phyloP scores from a whole-genome alignment of 306 rosid genomes.

The Castanea crenata region DNA sequence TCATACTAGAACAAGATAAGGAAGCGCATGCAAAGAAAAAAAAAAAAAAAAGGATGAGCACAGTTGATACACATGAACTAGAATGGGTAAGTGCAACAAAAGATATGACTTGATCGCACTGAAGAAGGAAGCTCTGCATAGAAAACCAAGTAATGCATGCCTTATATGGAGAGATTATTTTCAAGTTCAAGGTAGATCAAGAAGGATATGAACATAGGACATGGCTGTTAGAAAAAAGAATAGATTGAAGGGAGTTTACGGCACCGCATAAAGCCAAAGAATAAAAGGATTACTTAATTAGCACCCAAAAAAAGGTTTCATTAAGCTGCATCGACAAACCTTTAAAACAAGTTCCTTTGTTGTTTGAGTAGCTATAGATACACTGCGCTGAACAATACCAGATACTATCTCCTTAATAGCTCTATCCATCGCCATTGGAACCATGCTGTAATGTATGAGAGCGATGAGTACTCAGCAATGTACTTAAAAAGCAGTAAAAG shows the following conservation, averaged over 20 bases:
- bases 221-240: not conserved
- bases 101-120: not conserved
- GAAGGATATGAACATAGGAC: not conserved
- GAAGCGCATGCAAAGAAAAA: no score
- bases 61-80: not conserved
- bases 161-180: not conserved
- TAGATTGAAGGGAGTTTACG: not conserved
- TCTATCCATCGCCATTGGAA: constrained; percentile 93
- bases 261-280: not conserved
- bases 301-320: not conserved
- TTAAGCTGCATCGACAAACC: constrained; percentile 42
- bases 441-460: constrained; percentile 48
- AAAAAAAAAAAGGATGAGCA: not conserved
- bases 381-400: constrained; percentile 92
- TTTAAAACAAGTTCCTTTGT: constrained; percentile 97
- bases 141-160: not conserved
- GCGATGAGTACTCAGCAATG: constrained; percentile 15
- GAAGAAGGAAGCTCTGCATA: not conserved
- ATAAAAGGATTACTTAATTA: not conserved
- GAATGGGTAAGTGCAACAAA: not conserved
- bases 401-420: constrained; percentile 89
- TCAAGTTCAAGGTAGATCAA: not conserved
- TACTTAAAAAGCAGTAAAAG: constrained; percentile 16
- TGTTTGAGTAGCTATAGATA: constrained; percentile 97
- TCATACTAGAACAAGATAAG: not conserved